phyloP scores from a whole-genome alignment of 176 grass and related monocot species.

The Puccinellia tenuiflora region DNA sequence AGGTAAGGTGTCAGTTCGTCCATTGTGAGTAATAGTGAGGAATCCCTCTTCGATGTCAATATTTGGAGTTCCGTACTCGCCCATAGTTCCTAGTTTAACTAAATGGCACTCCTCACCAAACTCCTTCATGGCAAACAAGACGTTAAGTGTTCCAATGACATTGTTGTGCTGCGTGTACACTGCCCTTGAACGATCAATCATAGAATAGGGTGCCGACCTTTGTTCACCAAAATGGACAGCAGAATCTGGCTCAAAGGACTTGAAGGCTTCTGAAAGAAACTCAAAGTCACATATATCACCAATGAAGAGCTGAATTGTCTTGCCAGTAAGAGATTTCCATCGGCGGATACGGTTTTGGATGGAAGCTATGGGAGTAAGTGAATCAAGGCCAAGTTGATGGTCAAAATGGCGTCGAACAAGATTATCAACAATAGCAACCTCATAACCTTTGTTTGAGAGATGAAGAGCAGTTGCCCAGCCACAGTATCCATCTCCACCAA shows the following conservation, averaged over 20 bases:
- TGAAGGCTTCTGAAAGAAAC: constrained; percentile 87
- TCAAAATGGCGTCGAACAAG: constrained; percentile 85
- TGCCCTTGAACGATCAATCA: constrained; percentile 91
- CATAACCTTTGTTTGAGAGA: constrained; percentile 94
- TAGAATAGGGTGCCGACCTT: constrained; percentile 88
- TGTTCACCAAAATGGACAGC: constrained; percentile 95
- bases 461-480: constrained; percentile 94
- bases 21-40: constrained; percentile 86
- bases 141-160: constrained; percentile 94
- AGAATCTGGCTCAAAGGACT: constrained; percentile 88
- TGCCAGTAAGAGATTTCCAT: constrained; percentile 79
- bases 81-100: constrained; percentile 96
- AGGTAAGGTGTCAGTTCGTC: constrained; percentile 88
- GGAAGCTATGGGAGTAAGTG: constrained; percentile 82
- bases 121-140: constrained; percentile 89
- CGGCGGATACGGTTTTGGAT: constrained; percentile 76
- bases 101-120: constrained; percentile 78
- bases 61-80: constrained; percentile 97
- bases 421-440: constrained; percentile 88
- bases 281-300: constrained; percentile 97
- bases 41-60: constrained; percentile 97
- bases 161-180: constrained; percentile 95
- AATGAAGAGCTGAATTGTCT: constrained; percentile 74
- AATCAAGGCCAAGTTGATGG: constrained; percentile 88
- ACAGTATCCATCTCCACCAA: constrained; percentile 97